Base-by-base conservation (phyloP, 2,329 filamentous ascomycete species). In the Penicillium sp. region DNA sequence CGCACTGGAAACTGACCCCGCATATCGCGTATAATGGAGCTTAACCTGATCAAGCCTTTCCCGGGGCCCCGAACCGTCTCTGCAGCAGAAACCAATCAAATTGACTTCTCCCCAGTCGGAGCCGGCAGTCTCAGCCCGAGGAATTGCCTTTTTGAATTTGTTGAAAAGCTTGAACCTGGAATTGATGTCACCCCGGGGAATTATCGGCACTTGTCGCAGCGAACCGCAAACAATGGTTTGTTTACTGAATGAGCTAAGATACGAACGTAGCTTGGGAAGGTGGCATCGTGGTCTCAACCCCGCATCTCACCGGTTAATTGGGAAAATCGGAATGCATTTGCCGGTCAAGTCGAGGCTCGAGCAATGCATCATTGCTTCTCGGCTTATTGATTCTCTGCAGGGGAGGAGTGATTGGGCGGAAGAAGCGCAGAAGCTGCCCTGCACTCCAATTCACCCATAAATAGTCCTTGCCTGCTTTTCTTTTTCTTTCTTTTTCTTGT, bases 41-140 rank as follows among this genome's bases (percentile, higher is more conserved):
- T 49, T 37, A 49, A 40, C 31, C 33, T 9, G 5, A 49, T 49
- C 40, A 52, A 52, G 41, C 42, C 41, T 27, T 51, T 40, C 12
- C 49, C n/a, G 49, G 49, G 27, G 41, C 31, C 41, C 33, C 29
- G 20, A 45, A 35, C 22, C n/a, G 29, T 49, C 15, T 40, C 26
- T 40, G 29, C 22, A 18, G 27, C 4, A 37, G 33, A 9, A 37
- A 37, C 15, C 18, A 18, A 31, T 15, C 5, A 15, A 31, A 31
- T 15, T 15, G 14, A 15, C 29, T 31, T 31, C 14, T 14, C 12
- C 14, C 12, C 4, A 5, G 29, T 31, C 27, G 12, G 27, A 31
- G 27, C 27, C 8, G 6, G 33, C 15, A 18, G 1, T 18, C 18
- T n/a, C 18, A 29, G 11, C 9, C 27, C 31, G 6, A n/a, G n/a